phyloP scores from a whole-genome alignment of 208 protist species.

The Crithidia acanthocephali region DNA sequence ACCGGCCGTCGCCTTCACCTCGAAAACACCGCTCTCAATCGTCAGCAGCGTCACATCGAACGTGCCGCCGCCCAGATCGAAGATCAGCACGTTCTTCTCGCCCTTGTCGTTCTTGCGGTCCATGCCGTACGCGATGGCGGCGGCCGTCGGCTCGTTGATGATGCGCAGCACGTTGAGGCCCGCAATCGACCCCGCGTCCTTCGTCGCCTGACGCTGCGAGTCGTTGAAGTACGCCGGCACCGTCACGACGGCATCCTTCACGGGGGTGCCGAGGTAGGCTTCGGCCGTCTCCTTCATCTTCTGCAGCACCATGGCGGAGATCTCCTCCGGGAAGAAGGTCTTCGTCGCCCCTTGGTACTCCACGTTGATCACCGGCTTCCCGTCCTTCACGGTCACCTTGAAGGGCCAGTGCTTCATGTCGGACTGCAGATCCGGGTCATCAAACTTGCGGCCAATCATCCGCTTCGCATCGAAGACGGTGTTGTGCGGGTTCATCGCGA shows the following conservation, averaged over 20 bases:
- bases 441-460: slow-evolving; percentile 93
- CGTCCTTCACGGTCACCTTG: slow-evolving; percentile 90
- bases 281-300: slow-evolving; percentile 96
- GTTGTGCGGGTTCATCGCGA: slow-evolving; percentile 92
- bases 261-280: slow-evolving; percentile 92
- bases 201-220: slow-evolving; percentile 99
- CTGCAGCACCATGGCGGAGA: slow-evolving; percentile 86
- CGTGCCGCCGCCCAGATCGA: slow-evolving; percentile 98
- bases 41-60: slow-evolving; percentile 99
- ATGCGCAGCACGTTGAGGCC: slow-evolving; percentile 99
- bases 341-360: slow-evolving; percentile 74
- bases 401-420: slow-evolving; percentile 97
- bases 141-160: slow-evolving; percentile 99
- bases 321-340: slow-evolving; percentile 86
- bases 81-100: slow-evolving; percentile 96
- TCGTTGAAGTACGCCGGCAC: slow-evolving; percentile 99
- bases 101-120: slow-evolving; percentile 94
- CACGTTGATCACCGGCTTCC: slow-evolving; percentile 80
- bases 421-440: slow-evolving; percentile 90
- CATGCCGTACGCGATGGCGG: slow-evolving; percentile 99
- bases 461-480: slow-evolving; percentile 94
- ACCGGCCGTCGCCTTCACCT: slow-evolving; percentile 99
- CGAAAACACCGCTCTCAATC: slow-evolving; percentile 99
- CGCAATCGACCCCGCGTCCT: slow-evolving; percentile 98
- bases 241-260: slow-evolving; percentile 97